A percentile compares a stretch with the other conserved stretches of the same genome.
phyloP scores from a whole-genome alignment of 2,329 filamentous ascomycete species.

The Monosporascus sp. region DNA sequence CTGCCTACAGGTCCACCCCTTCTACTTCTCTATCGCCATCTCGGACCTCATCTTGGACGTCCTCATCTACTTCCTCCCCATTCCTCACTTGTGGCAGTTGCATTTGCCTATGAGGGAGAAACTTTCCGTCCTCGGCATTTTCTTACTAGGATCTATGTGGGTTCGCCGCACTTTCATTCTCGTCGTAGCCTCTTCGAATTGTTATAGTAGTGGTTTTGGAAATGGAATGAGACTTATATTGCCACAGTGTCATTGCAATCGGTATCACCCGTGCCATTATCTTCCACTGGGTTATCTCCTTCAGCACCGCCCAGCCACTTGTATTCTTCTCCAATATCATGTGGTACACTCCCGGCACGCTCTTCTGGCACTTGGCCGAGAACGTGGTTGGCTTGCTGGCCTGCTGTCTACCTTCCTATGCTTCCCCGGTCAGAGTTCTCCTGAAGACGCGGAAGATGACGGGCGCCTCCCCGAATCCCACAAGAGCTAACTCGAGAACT shows the following conservation, averaged over 20 bases:
- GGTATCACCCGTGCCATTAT: constrained; percentile 11
- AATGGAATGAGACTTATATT: background rate
- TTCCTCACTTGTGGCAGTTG: constrained; percentile 9
- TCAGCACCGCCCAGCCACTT: constrained; percentile 1
- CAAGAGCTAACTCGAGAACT: background rate
- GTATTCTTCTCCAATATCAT: constrained; percentile 9
- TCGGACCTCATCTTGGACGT: constrained; percentile 12
- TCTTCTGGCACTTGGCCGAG: constrained; percentile 16
- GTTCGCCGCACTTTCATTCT: background rate
- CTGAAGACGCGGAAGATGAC: background rate
- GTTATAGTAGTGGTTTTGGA: no score
- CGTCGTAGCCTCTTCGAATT: no score
- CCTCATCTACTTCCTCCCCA: constrained; percentile 11
- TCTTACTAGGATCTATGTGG: constrained; percentile 13
- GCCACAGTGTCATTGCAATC: constrained; percentile 5
- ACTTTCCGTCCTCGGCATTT: constrained; percentile 10
- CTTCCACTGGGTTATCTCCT: constrained; percentile 9
- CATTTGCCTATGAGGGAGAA: constrained; percentile 9
- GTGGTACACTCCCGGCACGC: constrained; percentile 10
- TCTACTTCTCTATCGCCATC: constrained; percentile 10
- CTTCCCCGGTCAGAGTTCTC: background rate
- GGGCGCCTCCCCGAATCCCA: background rate
- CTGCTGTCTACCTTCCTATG: constrained; percentile 11
- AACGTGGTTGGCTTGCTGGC: constrained; percentile 11
- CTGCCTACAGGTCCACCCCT: constrained; percentile 7